A percentile compares a stretch with the other conserved stretches of the same genome.
These are phyloP conservation scores for Ceriops tagal DNA, from an alignment of 345 rosid genomes.

Conservation along the genomic window DNA sequence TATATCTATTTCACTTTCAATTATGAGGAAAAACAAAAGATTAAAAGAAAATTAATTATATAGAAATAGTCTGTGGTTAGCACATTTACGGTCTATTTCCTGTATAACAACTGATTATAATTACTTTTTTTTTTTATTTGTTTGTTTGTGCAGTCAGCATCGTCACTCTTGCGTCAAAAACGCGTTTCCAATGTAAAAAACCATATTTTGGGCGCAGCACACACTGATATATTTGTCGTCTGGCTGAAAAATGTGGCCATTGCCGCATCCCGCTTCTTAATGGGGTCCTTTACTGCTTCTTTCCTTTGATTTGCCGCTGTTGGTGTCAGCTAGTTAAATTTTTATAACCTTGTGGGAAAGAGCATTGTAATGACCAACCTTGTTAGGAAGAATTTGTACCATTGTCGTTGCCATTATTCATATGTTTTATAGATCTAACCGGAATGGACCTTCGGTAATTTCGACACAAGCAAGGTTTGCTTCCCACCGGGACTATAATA, in stretches of 20 bases:
- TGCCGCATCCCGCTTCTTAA: neutral
- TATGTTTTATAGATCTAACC: neutral
- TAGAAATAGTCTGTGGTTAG: too few species aligned
- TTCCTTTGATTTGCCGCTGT: too few species aligned
- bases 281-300: too few species aligned
- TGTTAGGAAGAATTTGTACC: slow-evolving; percentile 10
- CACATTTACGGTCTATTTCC: too few species aligned
- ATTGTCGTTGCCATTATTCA: neutral
- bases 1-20: neutral
- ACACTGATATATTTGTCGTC: neutral
- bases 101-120: too few species aligned
- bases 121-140: too few species aligned
- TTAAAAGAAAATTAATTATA: neutral
- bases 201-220: too few species aligned
- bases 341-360: neutral
- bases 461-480: slow-evolving; percentile 1
- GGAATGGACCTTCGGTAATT: neutral
- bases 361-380: slow-evolving; percentile 26
- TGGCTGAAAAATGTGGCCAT: neutral
- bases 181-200: too few species aligned
- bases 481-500: neutral
- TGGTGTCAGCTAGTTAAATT: too few species aligned
- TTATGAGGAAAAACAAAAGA: neutral
- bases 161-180: too few species aligned
- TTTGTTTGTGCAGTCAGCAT: too few species aligned